Percentiles rank a stretch among this genome's conserved stretches.
phyloP scores from a whole-genome alignment of 1,284 basidiomycete species.

The Coniferiporia weirii region DNA sequence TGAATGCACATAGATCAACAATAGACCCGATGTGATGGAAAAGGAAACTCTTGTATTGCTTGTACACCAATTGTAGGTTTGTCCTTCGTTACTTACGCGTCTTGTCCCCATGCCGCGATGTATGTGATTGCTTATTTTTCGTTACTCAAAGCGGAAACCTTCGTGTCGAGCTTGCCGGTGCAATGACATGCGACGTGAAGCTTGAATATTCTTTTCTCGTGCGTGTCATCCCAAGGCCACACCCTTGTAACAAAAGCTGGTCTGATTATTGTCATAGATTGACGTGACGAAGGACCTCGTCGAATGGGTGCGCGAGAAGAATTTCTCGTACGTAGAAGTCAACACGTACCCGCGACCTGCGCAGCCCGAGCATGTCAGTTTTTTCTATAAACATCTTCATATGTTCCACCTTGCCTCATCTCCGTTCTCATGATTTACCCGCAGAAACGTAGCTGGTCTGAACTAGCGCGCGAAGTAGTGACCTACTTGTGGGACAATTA shows the following conservation, averaged over 20 bases:
- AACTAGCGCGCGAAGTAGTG: slow-evolving; percentile 56
- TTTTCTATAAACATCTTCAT: not conserved
- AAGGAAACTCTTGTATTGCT: slow-evolving; percentile 74
- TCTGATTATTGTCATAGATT: slow-evolving; percentile 44
- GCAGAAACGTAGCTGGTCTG: slow-evolving; percentile 36
- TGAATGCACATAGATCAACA: slow-evolving; percentile 13
- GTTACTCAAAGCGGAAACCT: slow-evolving; percentile 69
- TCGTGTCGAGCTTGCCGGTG: slow-evolving; percentile 71
- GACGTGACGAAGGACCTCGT: slow-evolving; percentile 82
- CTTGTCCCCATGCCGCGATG: not conserved
- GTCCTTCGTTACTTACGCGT: slow-evolving; percentile 9
- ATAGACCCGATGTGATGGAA: slow-evolving; percentile 60
- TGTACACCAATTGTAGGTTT: slow-evolving; percentile 83
- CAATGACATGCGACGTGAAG: slow-evolving; percentile 66
- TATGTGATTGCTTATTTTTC: slow-evolving; percentile 2
- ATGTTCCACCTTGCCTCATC: not conserved
- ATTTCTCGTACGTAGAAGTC: slow-evolving; percentile 80
- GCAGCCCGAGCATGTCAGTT: slow-evolving; percentile 23
- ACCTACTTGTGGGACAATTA: slow-evolving; percentile 95
- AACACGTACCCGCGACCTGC: slow-evolving; percentile 73
- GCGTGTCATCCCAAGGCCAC: slow-evolving; percentile 11
- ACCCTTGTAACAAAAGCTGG: slow-evolving; percentile 4
- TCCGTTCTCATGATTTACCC: slow-evolving; percentile 17
- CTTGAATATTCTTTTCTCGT: slow-evolving; percentile 82
- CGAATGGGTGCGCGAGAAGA: slow-evolving; percentile 62